Evolutionary conservation across 1,139 yeast genomes (phyloP).

Genomic region (Hanseniaspora sp.): DNA sequence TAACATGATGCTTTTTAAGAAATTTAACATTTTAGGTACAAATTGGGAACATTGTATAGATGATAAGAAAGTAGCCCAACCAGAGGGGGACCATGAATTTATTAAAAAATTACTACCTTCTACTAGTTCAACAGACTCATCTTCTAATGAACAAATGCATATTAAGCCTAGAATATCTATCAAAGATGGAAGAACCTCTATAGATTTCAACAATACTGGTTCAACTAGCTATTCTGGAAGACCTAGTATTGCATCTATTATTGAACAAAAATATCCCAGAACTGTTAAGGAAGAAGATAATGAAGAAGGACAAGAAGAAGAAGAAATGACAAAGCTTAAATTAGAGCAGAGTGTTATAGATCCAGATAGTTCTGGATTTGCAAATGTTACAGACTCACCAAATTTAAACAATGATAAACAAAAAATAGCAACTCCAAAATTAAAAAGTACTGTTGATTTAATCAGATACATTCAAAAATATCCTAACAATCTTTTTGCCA

Average conservation of each 20-base stretch:
- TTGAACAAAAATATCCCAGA: constrained; percentile 16
- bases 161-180: not conserved
- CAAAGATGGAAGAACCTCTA: constrained; percentile 26
- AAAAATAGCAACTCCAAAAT: constrained; percentile 22
- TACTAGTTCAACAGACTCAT: not conserved
- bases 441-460: constrained; percentile 50
- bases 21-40: constrained; percentile 73
- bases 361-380: not conserved
- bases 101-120: constrained; percentile 4
- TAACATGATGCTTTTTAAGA: constrained; percentile 75
- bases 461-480: constrained; percentile 56
- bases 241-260: constrained; percentile 41
- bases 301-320: constrained; percentile 22
- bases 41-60: constrained; percentile 82
- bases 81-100: constrained; percentile 6
- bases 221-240: constrained; percentile 37
- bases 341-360: constrained; percentile 5
- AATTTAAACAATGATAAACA: not conserved
- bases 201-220: constrained; percentile 33
- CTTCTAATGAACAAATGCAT: not conserved
- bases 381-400: constrained; percentile 1
- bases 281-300: not conserved
- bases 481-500: constrained; percentile 62
- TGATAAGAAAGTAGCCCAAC: constrained; percentile 23
- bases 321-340: constrained; percentile 16